Evolutionary conservation across 441 rosid genomes (phyloP).

Genomic region (Isatis lusitanica): DNA sequence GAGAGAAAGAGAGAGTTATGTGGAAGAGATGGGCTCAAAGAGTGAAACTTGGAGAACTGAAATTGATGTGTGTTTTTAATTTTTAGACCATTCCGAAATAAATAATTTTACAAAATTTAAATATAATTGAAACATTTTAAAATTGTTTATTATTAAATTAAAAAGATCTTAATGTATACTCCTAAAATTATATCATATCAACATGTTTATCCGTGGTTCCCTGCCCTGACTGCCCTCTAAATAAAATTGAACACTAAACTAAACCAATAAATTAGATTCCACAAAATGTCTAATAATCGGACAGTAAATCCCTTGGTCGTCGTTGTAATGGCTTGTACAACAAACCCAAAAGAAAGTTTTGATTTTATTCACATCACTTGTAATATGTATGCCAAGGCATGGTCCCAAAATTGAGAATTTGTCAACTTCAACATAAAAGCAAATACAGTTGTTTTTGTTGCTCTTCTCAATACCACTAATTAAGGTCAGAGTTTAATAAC

Average conservation of each 20-base stretch:
- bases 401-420: conserved; percentile 9
- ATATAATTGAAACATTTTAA: neutral
- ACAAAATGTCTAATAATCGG: neutral
- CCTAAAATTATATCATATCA: neutral
- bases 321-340: neutral
- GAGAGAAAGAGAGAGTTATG: conserved; percentile 2
- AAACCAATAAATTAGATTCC: neutral
- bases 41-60: neutral
- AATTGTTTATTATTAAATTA: neutral
- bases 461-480: neutral
- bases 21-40: neutral
- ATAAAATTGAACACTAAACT: neutral
- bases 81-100: neutral
- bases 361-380: neutral
- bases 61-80: neutral
- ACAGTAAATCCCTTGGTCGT: neutral
- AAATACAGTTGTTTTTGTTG: neutral
- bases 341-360: neutral
- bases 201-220: neutral
- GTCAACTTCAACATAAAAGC: neutral
- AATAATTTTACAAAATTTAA: neutral
- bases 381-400: neutral
- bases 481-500: neutral
- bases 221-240: too few relatives aligned
- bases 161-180: neutral